Conservation (phyloP, 2,329 filamentous ascomycete genomes). For the Alternaria burnsii region DNA sequence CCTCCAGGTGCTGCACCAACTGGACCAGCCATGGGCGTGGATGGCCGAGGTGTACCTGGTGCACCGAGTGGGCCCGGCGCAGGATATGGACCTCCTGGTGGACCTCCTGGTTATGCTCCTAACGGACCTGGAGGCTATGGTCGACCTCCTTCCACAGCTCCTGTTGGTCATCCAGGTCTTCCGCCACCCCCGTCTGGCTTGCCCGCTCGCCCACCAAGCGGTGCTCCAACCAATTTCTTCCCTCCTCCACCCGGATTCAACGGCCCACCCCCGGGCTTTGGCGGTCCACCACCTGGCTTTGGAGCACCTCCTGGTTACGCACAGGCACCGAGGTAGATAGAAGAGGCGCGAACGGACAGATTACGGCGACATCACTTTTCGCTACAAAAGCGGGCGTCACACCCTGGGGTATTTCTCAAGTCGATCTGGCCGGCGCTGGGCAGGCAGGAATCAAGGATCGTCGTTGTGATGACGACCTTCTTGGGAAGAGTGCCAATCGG, state of each 20-base stretch:
- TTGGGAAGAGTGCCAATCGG: neutral
- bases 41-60: slow-evolving; percentile 44
- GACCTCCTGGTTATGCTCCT: slow-evolving; percentile 48
- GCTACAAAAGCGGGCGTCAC: neutral
- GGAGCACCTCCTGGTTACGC: slow-evolving; percentile 23
- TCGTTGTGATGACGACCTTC: neutral
- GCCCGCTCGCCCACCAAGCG: slow-evolving; percentile 76
- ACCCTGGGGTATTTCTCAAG: neutral
- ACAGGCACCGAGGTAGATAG: slow-evolving; percentile 18
- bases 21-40: slow-evolving; percentile 50
- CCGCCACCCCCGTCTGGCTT: slow-evolving; percentile 67
- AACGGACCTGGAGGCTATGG: slow-evolving; percentile 21
- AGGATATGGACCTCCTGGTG: slow-evolving; percentile 47
- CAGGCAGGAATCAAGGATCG: neutral
- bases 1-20: slow-evolving; percentile 39
- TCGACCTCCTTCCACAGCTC: slow-evolving; percentile 36
- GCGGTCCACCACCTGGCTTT: slow-evolving; percentile 29
- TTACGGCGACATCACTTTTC: neutral
- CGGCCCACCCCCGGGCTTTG: slow-evolving; percentile 35
- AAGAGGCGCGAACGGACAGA: neutral
- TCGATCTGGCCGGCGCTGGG: neutral
- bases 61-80: slow-evolving; percentile 54
- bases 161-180: slow-evolving; percentile 56
- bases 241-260: slow-evolving; percentile 38
- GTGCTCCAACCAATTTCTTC: slow-evolving; percentile 58